Evolutionary conservation across 495 filamentous ascomycete species (phyloP).

Genomic region (Podospora fimiseda): DNA sequence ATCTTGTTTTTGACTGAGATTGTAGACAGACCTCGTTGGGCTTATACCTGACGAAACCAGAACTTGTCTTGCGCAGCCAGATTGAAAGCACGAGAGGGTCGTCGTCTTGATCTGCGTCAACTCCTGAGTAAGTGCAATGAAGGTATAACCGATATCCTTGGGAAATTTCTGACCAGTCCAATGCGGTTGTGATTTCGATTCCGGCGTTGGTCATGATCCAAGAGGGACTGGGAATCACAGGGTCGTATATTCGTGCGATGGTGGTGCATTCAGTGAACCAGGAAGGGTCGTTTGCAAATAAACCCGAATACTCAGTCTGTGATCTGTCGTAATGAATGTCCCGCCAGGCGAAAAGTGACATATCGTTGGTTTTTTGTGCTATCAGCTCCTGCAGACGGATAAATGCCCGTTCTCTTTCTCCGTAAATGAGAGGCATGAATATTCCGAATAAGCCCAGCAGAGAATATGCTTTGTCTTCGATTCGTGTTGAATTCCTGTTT

Average conservation of each 20-base stretch:
- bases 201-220: conserved; percentile 5
- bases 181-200: not conserved
- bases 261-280: not conserved
- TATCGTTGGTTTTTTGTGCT: conserved; percentile 6
- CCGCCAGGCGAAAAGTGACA: conserved; percentile 18
- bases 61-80: conserved; percentile 2
- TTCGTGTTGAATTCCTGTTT: conserved; percentile 8
- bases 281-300: not conserved
- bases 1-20: not conserved
- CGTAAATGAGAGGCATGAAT: conserved; percentile 17
- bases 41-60: not conserved
- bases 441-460: conserved; percentile 18
- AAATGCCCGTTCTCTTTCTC: conserved; percentile 15
- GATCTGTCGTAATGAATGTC: not conserved
- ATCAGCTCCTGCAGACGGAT: conserved; percentile 16
- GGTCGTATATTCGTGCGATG: not conserved
- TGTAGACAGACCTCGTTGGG: not conserved
- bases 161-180: not conserved
- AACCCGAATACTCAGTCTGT: not conserved
- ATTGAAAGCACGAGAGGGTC: not conserved
- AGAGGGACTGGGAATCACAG: not conserved
- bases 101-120: not conserved
- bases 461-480: conserved; percentile 16
- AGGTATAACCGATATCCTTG: not conserved
- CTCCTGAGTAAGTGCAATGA: not conserved